phyloP scores from a whole-genome alignment of 2,329 filamentous ascomycete species.

The Colletotrichum noveboracense region DNA sequence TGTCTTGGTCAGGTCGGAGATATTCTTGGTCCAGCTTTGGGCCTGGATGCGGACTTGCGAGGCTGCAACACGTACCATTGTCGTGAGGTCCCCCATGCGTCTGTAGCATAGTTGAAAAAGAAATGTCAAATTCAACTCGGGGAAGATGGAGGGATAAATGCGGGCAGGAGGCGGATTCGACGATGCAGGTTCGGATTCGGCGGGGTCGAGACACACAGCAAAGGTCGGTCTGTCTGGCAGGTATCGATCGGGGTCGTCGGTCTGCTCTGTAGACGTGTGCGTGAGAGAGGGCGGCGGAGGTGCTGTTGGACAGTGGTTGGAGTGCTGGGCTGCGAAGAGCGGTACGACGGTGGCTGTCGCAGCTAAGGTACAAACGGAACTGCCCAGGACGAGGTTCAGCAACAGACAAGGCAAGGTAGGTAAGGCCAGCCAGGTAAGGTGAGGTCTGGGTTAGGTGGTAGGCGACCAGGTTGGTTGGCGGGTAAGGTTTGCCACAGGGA shows the following conservation, averaged over 20 bases:
- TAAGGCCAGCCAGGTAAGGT: neutral
- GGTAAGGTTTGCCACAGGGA: constrained; percentile 20
- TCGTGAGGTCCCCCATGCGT: constrained; percentile 47
- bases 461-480: neutral
- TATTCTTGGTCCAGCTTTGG: neutral
- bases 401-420: neutral
- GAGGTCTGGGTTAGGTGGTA: neutral
- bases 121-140: constrained; percentile 8
- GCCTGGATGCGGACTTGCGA: neutral
- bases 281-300: neutral
- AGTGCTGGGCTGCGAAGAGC: neutral
- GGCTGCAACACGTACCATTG: constrained; percentile 37
- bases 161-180: constrained; percentile 18
- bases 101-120: constrained; percentile 44
- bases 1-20: constrained; percentile 1
- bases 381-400: neutral
- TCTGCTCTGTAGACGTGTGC: neutral
- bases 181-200: constrained; percentile 20
- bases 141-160: constrained; percentile 3
- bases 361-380: constrained; percentile 14
- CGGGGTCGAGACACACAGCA: constrained; percentile 20
- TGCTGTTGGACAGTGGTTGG: constrained; percentile 1
- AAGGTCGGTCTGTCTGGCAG: constrained; percentile 4
- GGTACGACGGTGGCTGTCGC: constrained; percentile 14
- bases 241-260: constrained; percentile 6